Conservation (phyloP, 169 alveolate genomes). For the Hepatocystis sp. region DNA sequence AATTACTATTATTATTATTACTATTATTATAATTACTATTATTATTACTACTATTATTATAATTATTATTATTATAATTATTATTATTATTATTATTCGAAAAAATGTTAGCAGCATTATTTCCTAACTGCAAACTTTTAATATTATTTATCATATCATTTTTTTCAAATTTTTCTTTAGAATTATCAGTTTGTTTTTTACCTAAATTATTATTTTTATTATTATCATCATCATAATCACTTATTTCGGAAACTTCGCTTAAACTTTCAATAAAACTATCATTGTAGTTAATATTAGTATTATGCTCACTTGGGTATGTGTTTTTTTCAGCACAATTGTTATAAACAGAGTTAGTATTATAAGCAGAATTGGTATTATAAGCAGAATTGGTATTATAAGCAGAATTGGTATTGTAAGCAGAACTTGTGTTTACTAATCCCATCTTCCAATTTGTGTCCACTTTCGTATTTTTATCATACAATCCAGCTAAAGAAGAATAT, state of each 20-base stretch:
- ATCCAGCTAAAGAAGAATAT: no score
- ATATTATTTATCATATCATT: not conserved
- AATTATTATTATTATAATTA: not conserved
- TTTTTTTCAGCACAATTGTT: no score
- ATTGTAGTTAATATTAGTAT: no score
- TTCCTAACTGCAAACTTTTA: not conserved
- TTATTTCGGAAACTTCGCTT: constrained; percentile 75
- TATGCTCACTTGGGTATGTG: no score
- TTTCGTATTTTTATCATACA: no score
- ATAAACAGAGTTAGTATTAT: no score
- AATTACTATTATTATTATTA: not conserved
- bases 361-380: no score
- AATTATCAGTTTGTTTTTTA: not conserved
- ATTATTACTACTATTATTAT: not conserved
- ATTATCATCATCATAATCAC: constrained; percentile 39
- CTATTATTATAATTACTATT: not conserved
- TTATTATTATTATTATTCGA: not conserved
- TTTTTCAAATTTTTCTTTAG: not conserved
- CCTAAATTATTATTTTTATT: not conserved
- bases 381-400: no score
- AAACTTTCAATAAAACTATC: constrained; percentile 41
- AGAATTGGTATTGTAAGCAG: no score
- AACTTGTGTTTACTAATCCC: no score
- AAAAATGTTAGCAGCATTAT: not conserved
- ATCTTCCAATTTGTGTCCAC: no score